These are phyloP conservation scores for Crithidia brevicula DNA, from an alignment of 208 protist species.

Conservation along the genomic window DNA sequence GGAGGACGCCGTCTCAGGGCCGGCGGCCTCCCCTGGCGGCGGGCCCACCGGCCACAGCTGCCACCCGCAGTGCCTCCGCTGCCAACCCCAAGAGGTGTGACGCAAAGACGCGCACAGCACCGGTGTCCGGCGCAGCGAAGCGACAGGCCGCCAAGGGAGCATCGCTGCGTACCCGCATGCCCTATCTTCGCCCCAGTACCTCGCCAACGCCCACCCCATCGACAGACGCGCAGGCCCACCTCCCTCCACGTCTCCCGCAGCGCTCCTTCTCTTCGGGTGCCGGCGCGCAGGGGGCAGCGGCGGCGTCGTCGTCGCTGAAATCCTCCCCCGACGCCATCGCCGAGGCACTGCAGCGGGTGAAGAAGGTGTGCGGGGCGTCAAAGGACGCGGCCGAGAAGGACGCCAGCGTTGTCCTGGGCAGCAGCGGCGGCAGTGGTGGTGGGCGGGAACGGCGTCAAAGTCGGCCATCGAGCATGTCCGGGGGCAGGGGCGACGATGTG, in stretches of 20 bases:
- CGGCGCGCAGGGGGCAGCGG: slow-evolving; percentile 3
- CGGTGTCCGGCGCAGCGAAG: slow-evolving; percentile 12
- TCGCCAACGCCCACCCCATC: not conserved
- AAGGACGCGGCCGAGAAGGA: slow-evolving; percentile 17
- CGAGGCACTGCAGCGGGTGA: slow-evolving; percentile 25
- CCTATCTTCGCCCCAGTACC: slow-evolving; percentile 21
- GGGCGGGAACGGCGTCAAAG: slow-evolving; percentile 17
- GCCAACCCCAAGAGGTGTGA: slow-evolving; percentile 1
- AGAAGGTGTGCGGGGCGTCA: slow-evolving; percentile 25
- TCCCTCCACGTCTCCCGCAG: not conserved
- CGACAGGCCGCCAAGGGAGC: slow-evolving; percentile 16
- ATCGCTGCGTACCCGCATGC: slow-evolving; percentile 30
- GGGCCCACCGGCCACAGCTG: not conserved
- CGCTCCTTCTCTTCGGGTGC: slow-evolving; percentile 22
- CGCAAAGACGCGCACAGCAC: not conserved
- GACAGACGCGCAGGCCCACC: not conserved
- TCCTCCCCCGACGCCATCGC: slow-evolving; percentile 22
- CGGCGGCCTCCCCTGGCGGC: not conserved
- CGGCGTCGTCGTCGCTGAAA: not conserved
- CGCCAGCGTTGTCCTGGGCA: not conserved
- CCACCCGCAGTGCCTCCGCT: not conserved
- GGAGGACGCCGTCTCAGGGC: not conserved
- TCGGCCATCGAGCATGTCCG: not conserved
- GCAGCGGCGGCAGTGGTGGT: not conserved
- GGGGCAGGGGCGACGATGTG: not conserved